These are phyloP conservation scores for Thalassiosira profunda DNA, from an alignment of 108 stramenopile genomes.

Conservation along the genomic window DNA sequence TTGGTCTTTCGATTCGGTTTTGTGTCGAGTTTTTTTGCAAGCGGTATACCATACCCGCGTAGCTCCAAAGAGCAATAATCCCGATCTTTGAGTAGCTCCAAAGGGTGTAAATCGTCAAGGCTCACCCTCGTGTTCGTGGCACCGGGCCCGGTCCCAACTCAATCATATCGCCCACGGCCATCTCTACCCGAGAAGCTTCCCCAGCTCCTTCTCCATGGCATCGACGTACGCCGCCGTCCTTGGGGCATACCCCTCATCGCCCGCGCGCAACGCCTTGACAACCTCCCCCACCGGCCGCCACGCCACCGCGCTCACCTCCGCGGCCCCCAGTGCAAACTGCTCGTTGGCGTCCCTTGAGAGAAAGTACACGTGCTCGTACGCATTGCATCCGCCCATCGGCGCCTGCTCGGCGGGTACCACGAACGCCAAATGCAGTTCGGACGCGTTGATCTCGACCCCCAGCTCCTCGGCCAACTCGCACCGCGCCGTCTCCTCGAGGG, in stretches of 20 bases:
- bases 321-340: conserved; percentile 30
- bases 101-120: too few relatives aligned
- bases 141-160: too few relatives aligned
- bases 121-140: too few relatives aligned
- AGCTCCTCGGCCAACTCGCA: conserved; percentile 41
- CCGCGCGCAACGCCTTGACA: conserved; percentile 19
- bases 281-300: conserved; percentile 26
- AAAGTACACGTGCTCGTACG: conserved; percentile 56
- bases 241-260: conserved; percentile 25
- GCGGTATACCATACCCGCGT: too few relatives aligned
- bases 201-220: conserved; percentile 34
- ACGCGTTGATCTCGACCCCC: conserved; percentile 10
- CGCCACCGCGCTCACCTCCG: conserved; percentile 40
- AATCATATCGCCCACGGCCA: too few relatives aligned
- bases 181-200: too few relatives aligned
- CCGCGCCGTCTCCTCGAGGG: conserved; percentile 6
- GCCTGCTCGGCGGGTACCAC: conserved; percentile 43
- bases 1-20: too few relatives aligned
- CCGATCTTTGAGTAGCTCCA: too few relatives aligned
- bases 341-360: background rate
- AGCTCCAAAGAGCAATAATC: too few relatives aligned
- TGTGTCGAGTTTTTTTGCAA: too few relatives aligned
- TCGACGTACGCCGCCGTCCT: conserved; percentile 25
- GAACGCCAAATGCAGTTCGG: conserved; percentile 31
- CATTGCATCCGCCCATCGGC: conserved; percentile 47